Percentiles rank a stretch among this genome's conserved stretches.
Conservation (phyloP, 805 yeast species). For the Candida hungchunana region DNA sequence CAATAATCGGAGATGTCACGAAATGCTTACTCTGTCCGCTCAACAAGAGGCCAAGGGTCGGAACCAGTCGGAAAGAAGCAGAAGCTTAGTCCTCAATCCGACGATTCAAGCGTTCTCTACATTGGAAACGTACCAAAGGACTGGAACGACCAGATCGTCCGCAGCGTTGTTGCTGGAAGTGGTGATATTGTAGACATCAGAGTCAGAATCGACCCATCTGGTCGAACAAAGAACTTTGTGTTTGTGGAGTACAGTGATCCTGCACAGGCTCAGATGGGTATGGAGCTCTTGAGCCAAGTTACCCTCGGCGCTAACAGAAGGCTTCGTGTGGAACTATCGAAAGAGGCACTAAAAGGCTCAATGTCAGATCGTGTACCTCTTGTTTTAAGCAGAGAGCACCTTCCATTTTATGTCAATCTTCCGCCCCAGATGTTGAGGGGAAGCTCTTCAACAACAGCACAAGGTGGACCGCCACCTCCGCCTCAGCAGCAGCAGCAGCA, state of each 20-base stretch:
- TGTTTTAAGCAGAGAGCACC: slow-evolving; percentile 37
- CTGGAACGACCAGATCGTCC: slow-evolving; percentile 63
- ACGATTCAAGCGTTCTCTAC: slow-evolving; percentile 40
- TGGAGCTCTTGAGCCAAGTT: slow-evolving; percentile 40
- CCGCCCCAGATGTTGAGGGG: slow-evolving; percentile 37
- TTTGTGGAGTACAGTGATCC: slow-evolving; percentile 56
- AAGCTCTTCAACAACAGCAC: background rate
- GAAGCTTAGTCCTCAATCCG: slow-evolving; percentile 2
- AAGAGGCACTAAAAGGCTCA: slow-evolving; percentile 47
- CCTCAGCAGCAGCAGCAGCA: slow-evolving; percentile 3
- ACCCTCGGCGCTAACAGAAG: slow-evolving; percentile 40
- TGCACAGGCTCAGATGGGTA: slow-evolving; percentile 49
- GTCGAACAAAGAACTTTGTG: slow-evolving; percentile 63
- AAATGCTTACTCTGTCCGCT: slow-evolving; percentile 15
- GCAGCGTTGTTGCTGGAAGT: slow-evolving; percentile 65
- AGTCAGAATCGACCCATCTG: slow-evolving; percentile 32
- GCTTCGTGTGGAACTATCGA: slow-evolving; percentile 54
- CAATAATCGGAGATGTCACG: slow-evolving; percentile 15
- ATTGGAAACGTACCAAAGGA: slow-evolving; percentile 64
- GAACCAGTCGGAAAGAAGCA: slow-evolving; percentile 18
- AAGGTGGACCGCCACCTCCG: slow-evolving; percentile 1
- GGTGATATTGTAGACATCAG: slow-evolving; percentile 69
- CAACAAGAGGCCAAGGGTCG: slow-evolving; percentile 11
- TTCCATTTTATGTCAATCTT: slow-evolving; percentile 55
- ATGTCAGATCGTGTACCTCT: slow-evolving; percentile 38